Evolutionary conservation across 2,329 filamentous ascomycete species (phyloP).

Genomic region (Cryphonectria radicalis): DNA sequence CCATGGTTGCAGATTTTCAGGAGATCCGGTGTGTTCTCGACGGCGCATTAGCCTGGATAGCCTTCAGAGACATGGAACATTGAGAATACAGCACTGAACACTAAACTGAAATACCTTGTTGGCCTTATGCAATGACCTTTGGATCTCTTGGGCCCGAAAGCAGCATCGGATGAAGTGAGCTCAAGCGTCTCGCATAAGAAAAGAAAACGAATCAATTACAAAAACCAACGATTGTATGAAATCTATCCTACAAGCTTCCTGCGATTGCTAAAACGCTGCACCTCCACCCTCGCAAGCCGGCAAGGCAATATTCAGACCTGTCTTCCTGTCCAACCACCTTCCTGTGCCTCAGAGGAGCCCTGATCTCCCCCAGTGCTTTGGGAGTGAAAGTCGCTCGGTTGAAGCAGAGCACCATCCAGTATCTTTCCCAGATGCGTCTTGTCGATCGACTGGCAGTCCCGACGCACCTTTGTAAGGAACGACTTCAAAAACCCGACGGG

Average conservation of each 20-base stretch:
- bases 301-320: not conserved
- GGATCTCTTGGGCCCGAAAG: too few species aligned
- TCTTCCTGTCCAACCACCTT: not conserved
- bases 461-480: constrained; percentile 43
- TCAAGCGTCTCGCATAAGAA: not conserved
- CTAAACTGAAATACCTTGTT: not conserved
- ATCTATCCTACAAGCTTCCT: not conserved
- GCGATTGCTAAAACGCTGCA: not conserved
- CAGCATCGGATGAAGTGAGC: not conserved
- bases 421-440: constrained; percentile 49
- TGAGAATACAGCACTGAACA: not conserved
- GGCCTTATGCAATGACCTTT: not conserved
- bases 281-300: not conserved
- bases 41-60: not conserved
- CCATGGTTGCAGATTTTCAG: not conserved
- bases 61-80: not conserved
- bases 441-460: constrained; percentile 43
- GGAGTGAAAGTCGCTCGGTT: constrained; percentile 25
- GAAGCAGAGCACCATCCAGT: constrained; percentile 38
- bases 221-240: not conserved
- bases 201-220: too few species aligned
- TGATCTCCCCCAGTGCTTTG: not conserved
- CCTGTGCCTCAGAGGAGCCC: not conserved
- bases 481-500: constrained; percentile 45
- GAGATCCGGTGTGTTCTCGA: not conserved